phyloP scores from a whole-genome alignment of 257 asterid genomes.

The Solanum chmielewskii region DNA sequence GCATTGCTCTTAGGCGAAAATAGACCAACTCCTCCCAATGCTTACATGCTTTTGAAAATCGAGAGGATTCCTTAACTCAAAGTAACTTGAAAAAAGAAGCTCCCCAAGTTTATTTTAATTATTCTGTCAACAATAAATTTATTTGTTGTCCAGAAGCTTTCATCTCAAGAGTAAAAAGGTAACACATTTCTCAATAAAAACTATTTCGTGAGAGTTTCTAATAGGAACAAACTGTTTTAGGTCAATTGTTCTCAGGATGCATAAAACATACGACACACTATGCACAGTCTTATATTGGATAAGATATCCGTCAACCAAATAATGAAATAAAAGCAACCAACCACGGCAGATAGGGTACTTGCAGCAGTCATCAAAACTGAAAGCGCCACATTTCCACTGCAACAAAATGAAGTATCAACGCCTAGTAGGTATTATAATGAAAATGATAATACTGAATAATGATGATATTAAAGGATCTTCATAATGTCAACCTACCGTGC shows the following conservation, averaged over 20 bases:
- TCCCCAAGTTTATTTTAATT: background rate
- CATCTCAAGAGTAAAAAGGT: background rate
- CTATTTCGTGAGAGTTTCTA: background rate
- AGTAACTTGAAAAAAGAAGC: background rate
- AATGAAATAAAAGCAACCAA: slow-evolving; percentile 23
- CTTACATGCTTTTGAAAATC: background rate
- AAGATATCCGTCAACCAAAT: background rate
- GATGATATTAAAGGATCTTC: background rate
- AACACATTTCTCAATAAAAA: background rate
- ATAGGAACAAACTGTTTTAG: background rate
- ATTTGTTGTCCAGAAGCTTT: background rate
- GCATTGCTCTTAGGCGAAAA: background rate
- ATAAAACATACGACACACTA: background rate
- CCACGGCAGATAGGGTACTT: slow-evolving; percentile 88
- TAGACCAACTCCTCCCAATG: background rate
- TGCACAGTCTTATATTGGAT: background rate
- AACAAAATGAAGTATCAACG: background rate
- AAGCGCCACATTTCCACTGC: slow-evolving; percentile 92
- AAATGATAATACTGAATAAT: background rate
- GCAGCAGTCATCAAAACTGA: slow-evolving; percentile 96
- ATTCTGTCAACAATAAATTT: background rate
- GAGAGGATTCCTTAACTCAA: background rate
- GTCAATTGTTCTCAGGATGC: background rate
- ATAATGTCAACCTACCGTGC: slow-evolving; percentile 51
- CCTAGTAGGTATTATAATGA: slow-evolving; percentile 17